These are phyloP conservation scores for Knoxia roxburghii DNA, from an alignment of 257 asterid species.

Conservation along the genomic window DNA sequence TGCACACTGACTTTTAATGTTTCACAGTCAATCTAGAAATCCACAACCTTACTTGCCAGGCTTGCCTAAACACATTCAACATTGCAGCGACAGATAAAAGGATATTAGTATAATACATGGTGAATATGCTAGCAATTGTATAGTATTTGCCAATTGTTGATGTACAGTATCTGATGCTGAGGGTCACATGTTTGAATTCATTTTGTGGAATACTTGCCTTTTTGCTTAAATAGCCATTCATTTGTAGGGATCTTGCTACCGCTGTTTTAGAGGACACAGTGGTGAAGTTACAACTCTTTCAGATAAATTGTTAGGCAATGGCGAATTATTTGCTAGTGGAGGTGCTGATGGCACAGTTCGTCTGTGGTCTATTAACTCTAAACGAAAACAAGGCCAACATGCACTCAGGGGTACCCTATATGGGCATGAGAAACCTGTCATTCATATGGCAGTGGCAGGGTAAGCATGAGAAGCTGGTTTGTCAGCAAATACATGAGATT, in stretches of 20 bases:
- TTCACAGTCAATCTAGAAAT: neutral
- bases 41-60: neutral
- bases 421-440: constrained; percentile 76
- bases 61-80: neutral
- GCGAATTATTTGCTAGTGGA: constrained; percentile 69
- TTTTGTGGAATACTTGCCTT: neutral
- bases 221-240: constrained; percentile 2
- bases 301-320: constrained; percentile 62
- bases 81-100: neutral
- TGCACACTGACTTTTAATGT: too few species aligned
- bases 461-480: constrained; percentile 24
- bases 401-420: constrained; percentile 65
- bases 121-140: neutral
- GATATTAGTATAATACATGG: neutral
- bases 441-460: constrained; percentile 67
- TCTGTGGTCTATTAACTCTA: constrained; percentile 67
- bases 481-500: neutral
- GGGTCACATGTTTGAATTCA: neutral
- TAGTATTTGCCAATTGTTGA: neutral
- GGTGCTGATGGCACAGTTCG: constrained; percentile 83
- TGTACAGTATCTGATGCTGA: too few species aligned
- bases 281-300: constrained; percentile 67
- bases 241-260: constrained; percentile 52
- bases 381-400: constrained; percentile 65
- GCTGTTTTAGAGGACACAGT: constrained; percentile 69